These are phyloP conservation scores for Apiotrichum siamense DNA, from an alignment of 1,284 basidiomycete genomes.

Conservation along the genomic window DNA sequence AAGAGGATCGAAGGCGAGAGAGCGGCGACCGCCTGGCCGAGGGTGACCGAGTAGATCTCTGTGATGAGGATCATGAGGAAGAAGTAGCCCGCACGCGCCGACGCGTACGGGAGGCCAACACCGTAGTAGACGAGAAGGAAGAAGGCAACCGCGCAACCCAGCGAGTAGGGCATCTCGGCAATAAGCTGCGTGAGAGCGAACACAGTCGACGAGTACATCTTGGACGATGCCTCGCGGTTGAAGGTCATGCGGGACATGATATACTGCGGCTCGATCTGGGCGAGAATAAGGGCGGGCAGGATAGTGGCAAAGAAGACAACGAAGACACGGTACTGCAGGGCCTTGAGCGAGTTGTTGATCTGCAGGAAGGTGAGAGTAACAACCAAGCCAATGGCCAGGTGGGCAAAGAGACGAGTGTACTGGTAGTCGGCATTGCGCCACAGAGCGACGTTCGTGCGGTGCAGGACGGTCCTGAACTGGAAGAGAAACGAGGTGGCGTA, in stretches of 20 bases:
- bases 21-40: constrained; percentile 66
- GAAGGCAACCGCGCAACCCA: constrained; percentile 66
- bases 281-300: constrained; percentile 38
- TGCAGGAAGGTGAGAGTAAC: constrained; percentile 79
- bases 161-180: constrained; percentile 61
- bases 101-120: constrained; percentile 33
- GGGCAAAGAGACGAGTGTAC: constrained; percentile 74
- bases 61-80: constrained; percentile 65
- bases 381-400: constrained; percentile 68
- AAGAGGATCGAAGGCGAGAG: constrained; percentile 59
- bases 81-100: constrained; percentile 35
- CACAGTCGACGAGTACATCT: constrained; percentile 51
- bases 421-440: constrained; percentile 67
- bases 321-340: constrained; percentile 80
- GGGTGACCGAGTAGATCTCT: constrained; percentile 67
- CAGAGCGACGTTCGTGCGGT: constrained; percentile 66
- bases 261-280: constrained; percentile 72
- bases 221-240: constrained; percentile 54
- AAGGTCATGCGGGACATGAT: constrained; percentile 63
- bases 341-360: constrained; percentile 60
- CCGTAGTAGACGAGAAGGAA: constrained; percentile 55
- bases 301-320: constrained; percentile 47
- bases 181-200: constrained; percentile 77
- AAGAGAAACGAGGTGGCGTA: constrained; percentile 65
- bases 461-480: constrained; percentile 69